Evolutionary conservation across 495 filamentous ascomycete genomes (phyloP).

Genomic region (Aspergillus affinis): DNA sequence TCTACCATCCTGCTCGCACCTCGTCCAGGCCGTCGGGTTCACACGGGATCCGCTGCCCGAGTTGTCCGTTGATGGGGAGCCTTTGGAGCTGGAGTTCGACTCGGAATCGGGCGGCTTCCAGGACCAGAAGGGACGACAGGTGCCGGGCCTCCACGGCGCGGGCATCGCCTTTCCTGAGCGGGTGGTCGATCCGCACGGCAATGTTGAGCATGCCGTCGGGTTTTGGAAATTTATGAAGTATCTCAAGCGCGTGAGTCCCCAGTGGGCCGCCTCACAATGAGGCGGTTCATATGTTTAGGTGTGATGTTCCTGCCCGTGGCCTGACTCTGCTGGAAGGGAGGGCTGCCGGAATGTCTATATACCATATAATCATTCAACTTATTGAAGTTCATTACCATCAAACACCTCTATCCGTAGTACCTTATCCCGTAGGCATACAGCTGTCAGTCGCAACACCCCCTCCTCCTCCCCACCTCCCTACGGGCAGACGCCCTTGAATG

Average conservation of each 20-base stretch:
- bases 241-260: slow-evolving; percentile 50
- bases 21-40: slow-evolving; percentile 59
- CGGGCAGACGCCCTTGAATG: too few relatives aligned
- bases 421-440: too few relatives aligned
- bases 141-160: slow-evolving; percentile 56
- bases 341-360: not conserved
- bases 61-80: slow-evolving; percentile 30
- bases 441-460: too few relatives aligned
- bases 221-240: slow-evolving; percentile 66
- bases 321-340: too few relatives aligned
- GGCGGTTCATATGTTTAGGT: not conserved
- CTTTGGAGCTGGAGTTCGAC: slow-evolving; percentile 47
- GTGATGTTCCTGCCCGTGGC: not conserved
- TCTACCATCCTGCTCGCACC: slow-evolving; percentile 47
- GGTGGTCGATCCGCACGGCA: slow-evolving; percentile 58
- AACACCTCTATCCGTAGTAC: too few relatives aligned
- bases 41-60: slow-evolving; percentile 47
- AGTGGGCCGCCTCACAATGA: slow-evolving; percentile 32
- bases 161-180: slow-evolving; percentile 62
- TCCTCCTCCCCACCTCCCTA: too few relatives aligned
- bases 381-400: too few relatives aligned
- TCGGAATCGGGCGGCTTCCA: slow-evolving; percentile 49
- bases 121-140: slow-evolving; percentile 30
- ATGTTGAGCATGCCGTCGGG: slow-evolving; percentile 61
- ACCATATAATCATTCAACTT: not conserved